Percentiles rank a stretch among this genome's conserved stretches.
Conservation (phyloP, 2,329 filamentous ascomycete species). For the Aspergillus jensenii region DNA sequence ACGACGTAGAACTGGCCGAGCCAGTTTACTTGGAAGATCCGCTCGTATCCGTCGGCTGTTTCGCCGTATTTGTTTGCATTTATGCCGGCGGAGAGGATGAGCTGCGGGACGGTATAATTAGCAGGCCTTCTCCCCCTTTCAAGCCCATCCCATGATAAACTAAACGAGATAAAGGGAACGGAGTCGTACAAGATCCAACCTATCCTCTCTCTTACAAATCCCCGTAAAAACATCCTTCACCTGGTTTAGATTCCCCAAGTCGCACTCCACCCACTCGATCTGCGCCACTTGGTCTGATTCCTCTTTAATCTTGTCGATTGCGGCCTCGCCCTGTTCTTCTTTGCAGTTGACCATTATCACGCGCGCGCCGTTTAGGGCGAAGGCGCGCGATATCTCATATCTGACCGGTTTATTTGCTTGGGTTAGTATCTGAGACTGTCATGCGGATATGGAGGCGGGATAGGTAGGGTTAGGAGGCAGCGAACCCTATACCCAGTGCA, state of each 20-base stretch:
- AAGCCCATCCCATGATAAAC: not conserved
- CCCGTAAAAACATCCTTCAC: constrained; percentile 40
- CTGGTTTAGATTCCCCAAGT: constrained; percentile 41
- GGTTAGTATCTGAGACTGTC: no score
- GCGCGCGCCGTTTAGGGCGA: constrained; percentile 13
- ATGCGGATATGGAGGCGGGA: no score
- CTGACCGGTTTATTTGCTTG: not conserved
- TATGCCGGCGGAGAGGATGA: constrained; percentile 47
- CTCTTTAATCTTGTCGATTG: constrained; percentile 35
- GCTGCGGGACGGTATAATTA: constrained; percentile 11
- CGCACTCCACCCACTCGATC: constrained; percentile 45
- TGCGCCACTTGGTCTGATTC: constrained; percentile 27
- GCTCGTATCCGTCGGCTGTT: constrained; percentile 39
- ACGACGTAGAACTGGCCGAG: constrained; percentile 46
- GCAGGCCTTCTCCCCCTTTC: not conserved
- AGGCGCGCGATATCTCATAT: constrained; percentile 13
- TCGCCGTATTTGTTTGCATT: constrained; percentile 43
- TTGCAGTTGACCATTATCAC: constrained; percentile 16
- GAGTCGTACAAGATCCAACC: constrained; percentile 37
- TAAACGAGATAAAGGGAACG: not conserved
- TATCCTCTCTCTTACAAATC: constrained; percentile 35
- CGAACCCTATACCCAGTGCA: constrained; percentile 39
- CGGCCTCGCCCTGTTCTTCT: constrained; percentile 19
- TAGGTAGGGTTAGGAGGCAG: not conserved
- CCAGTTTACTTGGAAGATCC: constrained; percentile 46